A percentile compares a stretch with the other conserved stretches of the same genome.
Conservation (phyloP, 305 asterid species). For the Solanum hybrid region DNA sequence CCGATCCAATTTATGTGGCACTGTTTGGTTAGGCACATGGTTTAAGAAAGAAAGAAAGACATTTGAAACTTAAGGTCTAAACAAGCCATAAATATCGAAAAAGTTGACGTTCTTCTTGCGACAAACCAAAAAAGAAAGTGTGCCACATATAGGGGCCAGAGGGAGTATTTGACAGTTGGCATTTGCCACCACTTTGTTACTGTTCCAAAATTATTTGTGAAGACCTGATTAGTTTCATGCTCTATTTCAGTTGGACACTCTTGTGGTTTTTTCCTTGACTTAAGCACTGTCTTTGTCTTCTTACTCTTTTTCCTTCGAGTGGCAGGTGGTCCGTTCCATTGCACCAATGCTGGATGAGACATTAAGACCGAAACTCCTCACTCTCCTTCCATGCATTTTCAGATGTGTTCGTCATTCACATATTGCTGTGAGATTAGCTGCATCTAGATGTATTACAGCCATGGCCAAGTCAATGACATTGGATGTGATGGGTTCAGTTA, state of each 20-base stretch:
- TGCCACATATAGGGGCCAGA: neutral
- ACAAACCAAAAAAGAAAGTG: neutral
- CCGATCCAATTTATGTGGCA: neutral
- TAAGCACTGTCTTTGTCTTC: neutral
- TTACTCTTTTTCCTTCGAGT: conserved; percentile 8
- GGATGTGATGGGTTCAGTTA: conserved; percentile 81
- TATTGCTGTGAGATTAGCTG: conserved; percentile 83
- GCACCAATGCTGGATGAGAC: conserved; percentile 63
- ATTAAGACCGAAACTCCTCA: conserved; percentile 66
- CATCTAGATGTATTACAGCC: conserved; percentile 86
- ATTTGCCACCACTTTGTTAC: neutral
- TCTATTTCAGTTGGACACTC: neutral
- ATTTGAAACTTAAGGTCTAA: neutral
- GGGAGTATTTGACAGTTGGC: neutral
- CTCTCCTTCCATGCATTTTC: conserved; percentile 87
- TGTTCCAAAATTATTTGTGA: neutral
- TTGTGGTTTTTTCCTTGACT: conserved; percentile 1
- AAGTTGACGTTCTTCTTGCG: neutral
- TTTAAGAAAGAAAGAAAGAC: neutral
- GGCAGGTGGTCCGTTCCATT: conserved; percentile 88
- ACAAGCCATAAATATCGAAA: neutral
- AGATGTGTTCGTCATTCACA: conserved; percentile 90
- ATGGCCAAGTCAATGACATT: conserved; percentile 89
- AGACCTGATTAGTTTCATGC: neutral
- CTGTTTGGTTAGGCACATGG: neutral